Conservation (phyloP, 139 green algal species). For the Mychonastes homosphaera region DNA sequence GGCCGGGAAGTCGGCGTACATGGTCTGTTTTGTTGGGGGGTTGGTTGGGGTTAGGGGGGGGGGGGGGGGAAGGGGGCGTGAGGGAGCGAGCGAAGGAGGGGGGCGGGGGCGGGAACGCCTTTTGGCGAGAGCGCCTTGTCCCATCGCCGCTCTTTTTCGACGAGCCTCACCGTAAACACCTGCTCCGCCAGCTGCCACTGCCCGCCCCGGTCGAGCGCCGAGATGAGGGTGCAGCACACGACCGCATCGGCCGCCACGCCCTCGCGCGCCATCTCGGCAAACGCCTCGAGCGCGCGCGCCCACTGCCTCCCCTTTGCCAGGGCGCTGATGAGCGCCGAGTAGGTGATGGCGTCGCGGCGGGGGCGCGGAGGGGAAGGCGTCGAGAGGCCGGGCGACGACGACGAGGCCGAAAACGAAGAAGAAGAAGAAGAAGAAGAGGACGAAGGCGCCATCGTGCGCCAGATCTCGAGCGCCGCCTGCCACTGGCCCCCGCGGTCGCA, state of each 20-base stretch:
- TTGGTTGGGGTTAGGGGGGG: not conserved
- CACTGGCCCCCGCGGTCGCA: slow-evolving; percentile 82
- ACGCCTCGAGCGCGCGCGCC: slow-evolving; percentile 41
- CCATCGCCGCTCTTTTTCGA: not conserved
- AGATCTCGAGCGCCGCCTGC: slow-evolving; percentile 63
- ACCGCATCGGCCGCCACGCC: slow-evolving; percentile 74
- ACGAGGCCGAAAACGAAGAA: not conserved
- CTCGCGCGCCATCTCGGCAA: slow-evolving; percentile 47
- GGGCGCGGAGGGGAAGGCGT: too few species aligned
- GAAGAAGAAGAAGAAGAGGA: not conserved
- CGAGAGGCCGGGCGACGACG: not conserved
- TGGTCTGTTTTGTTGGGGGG: slow-evolving; percentile 4
- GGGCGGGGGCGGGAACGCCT: not conserved
- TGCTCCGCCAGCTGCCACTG: slow-evolving; percentile 82
- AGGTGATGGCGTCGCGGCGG: slow-evolving; percentile 74
- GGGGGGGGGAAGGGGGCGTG: not conserved
- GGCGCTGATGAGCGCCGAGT: slow-evolving; percentile 67
- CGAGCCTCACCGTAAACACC: slow-evolving; percentile 16
- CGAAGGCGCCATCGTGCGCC: slow-evolving; percentile 11
- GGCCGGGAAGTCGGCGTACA: slow-evolving; percentile 42
- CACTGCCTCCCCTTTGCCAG: slow-evolving; percentile 79
- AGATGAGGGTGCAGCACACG: slow-evolving; percentile 82
- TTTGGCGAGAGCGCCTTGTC: not conserved
- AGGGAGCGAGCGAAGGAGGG: not conserved
- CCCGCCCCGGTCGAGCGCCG: slow-evolving; percentile 73